Conservation (phyloP, 148 eudicot genomes). For the Fagopyrum homotropicum region DNA sequence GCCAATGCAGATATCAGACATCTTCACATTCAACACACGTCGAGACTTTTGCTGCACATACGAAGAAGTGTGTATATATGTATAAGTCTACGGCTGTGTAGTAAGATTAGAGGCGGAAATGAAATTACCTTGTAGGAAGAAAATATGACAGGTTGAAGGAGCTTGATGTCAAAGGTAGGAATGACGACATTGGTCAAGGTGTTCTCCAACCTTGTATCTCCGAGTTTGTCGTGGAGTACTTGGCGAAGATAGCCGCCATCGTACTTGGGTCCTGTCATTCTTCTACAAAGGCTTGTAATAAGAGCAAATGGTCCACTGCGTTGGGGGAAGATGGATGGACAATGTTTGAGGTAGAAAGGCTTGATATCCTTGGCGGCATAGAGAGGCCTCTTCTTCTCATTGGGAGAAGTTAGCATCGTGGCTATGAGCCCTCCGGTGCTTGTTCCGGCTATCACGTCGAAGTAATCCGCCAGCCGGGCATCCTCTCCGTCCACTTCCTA, state of each 20-base stretch:
- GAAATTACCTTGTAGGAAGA: constrained; percentile 31
- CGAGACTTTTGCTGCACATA: constrained; percentile 28
- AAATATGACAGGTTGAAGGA: constrained; percentile 34
- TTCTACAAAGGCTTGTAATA: constrained; percentile 3
- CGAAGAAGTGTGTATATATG: no score
- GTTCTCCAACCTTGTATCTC: constrained; percentile 21
- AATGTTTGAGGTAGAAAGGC: constrained; percentile 7
- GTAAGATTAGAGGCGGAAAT: neutral
- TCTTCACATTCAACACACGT: constrained; percentile 26
- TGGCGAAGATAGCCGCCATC: constrained; percentile 31
- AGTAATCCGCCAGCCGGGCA: constrained; percentile 12
- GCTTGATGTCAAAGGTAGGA: constrained; percentile 40
- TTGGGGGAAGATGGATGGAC: constrained; percentile 7
- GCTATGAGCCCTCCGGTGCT: constrained; percentile 12
- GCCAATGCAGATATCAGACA: constrained; percentile 44
- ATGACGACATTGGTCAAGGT: constrained; percentile 42
- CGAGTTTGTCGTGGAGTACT: constrained; percentile 21
- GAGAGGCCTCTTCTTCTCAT: constrained; percentile 10
- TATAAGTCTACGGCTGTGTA: no score
- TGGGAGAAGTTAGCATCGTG: neutral
- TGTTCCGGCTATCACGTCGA: constrained; percentile 15
- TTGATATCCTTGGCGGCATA: constrained; percentile 12
- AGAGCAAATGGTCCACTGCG: neutral
- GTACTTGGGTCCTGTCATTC: constrained; percentile 35
- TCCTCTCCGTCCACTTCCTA: constrained; percentile 13